These are phyloP conservation scores for Sarocladium kiliense DNA, from an alignment of 2,329 filamentous ascomycete genomes.

Conservation along the genomic window DNA sequence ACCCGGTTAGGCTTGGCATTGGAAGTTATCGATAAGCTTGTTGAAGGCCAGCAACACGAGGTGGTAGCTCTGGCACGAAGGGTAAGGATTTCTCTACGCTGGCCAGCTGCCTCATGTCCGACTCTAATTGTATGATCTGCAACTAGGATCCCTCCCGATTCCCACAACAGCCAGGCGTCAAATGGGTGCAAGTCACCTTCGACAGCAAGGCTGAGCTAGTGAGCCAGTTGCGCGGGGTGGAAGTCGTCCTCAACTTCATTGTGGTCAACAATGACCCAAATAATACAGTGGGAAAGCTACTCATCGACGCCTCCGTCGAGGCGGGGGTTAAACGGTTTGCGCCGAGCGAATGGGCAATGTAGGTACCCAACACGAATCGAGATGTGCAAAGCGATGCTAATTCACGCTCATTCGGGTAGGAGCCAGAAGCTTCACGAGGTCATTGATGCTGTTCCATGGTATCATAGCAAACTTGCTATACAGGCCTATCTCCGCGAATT, in stretches of 20 bases:
- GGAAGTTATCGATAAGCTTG: constrained; percentile 14
- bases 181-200: constrained; percentile 40
- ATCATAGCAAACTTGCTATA: constrained; percentile 43
- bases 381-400: background rate
- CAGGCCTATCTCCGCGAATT: constrained; percentile 44
- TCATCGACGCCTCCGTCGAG: constrained; percentile 54
- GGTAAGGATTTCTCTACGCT: background rate
- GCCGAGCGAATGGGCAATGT: constrained; percentile 50
- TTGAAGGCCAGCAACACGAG: constrained; percentile 11
- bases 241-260: constrained; percentile 47
- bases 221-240: constrained; percentile 33
- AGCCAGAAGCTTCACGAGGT: constrained; percentile 9
- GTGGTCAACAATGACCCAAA: constrained; percentile 26
- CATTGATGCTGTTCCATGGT: constrained; percentile 38
- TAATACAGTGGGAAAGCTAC: constrained; percentile 40
- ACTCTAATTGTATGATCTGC: too few species aligned
- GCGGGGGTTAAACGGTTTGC: constrained; percentile 58
- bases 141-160: constrained; percentile 11
- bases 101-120: too few species aligned
- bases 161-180: constrained; percentile 21
- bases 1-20: constrained; percentile 12
- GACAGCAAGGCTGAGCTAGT: constrained; percentile 22
- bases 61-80: background rate
- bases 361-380: constrained; percentile 7
- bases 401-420: background rate